Evolutionary conservation across 495 filamentous ascomycete genomes (phyloP).

Genomic region (Patellaria atrata): DNA sequence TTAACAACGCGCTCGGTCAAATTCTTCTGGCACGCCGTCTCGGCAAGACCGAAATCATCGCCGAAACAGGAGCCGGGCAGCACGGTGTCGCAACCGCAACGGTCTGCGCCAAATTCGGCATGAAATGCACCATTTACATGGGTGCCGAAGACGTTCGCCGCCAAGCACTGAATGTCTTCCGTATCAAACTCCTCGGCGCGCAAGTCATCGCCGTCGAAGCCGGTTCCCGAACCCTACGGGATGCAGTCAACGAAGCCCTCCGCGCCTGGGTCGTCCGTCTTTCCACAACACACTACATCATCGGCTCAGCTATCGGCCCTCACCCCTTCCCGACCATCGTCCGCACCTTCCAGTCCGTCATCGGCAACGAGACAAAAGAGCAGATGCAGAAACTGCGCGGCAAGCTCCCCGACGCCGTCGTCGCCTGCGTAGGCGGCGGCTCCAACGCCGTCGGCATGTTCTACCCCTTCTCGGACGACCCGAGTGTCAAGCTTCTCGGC

Average conservation of each 20-base stretch:
- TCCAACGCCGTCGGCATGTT: constrained; percentile 91
- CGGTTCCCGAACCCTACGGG: constrained; percentile 72
- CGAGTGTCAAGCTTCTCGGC: constrained; percentile 71
- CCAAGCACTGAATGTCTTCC: constrained; percentile 90
- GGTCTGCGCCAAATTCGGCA: constrained; percentile 89
- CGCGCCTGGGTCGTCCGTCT: constrained; percentile 78
- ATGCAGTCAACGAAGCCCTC: constrained; percentile 89
- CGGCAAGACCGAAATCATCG: constrained; percentile 88
- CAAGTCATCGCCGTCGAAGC: constrained; percentile 76
- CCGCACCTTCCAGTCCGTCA: constrained; percentile 86
- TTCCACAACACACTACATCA: constrained; percentile 88
- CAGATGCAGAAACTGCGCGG: constrained; percentile 70
- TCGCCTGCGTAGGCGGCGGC: constrained; percentile 91
- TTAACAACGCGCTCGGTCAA: constrained; percentile 92
- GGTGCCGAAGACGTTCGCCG: constrained; percentile 86
- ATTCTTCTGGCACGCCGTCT: constrained; percentile 65
- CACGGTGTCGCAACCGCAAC: constrained; percentile 93
- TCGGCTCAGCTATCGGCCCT: constrained; percentile 86
- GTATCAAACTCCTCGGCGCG: constrained; percentile 89
- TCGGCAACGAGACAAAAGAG: constrained; percentile 80
- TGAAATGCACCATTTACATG: constrained; percentile 96
- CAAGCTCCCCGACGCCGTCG: constrained; percentile 87
- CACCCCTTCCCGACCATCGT: constrained; percentile 96
- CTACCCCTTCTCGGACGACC: constrained; percentile 82
- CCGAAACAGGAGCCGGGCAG: constrained; percentile 91